These are phyloP conservation scores for Fusarium sp. DNA, from an alignment of 2,329 filamentous ascomycete species.

Conservation along the genomic window DNA sequence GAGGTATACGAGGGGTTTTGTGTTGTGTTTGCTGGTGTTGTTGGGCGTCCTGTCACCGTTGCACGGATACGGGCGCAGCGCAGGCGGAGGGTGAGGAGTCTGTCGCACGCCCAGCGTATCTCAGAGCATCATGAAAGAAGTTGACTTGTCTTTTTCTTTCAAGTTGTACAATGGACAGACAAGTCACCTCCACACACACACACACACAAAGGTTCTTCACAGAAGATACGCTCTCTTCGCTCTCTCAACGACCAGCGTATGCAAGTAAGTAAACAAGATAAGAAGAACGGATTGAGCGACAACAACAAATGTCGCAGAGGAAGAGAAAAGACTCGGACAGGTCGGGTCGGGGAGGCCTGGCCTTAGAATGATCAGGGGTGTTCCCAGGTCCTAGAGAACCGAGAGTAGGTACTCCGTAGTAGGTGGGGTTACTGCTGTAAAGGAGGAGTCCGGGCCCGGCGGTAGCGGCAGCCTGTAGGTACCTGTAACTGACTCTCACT, in stretches of 20 bases:
- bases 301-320: conserved; percentile 32
- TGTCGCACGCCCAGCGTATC: conserved; percentile 41
- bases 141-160: conserved; percentile 13
- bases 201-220: not conserved
- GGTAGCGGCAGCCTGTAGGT: not conserved
- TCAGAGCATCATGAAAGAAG: conserved; percentile 41
- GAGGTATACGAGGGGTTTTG: conserved; percentile 28
- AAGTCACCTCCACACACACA: not conserved
- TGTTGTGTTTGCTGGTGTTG: conserved; percentile 13
- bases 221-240: not conserved
- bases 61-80: conserved; percentile 40
- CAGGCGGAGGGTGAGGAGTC: conserved; percentile 30
- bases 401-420: conserved; percentile 20
- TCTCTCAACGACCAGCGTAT: conserved; percentile 29
- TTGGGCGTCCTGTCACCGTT: conserved; percentile 30
- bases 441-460: conserved; percentile 26
- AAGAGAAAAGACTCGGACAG: conserved; percentile 5
- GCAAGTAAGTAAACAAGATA: conserved; percentile 28
- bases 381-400: conserved; percentile 29
- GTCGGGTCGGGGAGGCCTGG: conserved; percentile 11
- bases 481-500: not conserved
- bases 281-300: not conserved
- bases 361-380: conserved; percentile 27
- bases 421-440: conserved; percentile 16
- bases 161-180: conserved; percentile 27